phyloP scores from a whole-genome alignment of 345 rosid species.

The Punica granatum region DNA sequence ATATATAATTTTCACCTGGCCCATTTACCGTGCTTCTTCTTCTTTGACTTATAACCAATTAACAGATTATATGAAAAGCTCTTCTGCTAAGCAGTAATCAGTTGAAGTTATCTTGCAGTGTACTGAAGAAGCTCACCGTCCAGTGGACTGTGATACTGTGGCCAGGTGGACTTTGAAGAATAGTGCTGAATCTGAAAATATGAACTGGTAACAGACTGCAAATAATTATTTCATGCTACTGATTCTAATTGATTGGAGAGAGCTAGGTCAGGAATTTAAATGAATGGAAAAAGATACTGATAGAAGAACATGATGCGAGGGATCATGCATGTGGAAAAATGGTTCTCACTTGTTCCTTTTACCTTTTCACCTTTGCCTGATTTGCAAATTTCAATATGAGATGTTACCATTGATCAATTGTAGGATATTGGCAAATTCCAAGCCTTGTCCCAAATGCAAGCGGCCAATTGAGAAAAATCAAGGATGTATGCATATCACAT shows the following conservation, averaged over 20 bases:
- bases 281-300: neutral
- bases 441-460: conserved; percentile 99
- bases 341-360: neutral
- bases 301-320: neutral
- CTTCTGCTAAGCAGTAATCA: neutral
- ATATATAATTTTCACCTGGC: neutral
- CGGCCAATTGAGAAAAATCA: conserved; percentile 98
- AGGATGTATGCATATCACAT: conserved; percentile 99
- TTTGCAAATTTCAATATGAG: neutral
- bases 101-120: conserved; percentile 44
- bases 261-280: neutral
- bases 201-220: conserved; percentile 70
- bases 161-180: conserved; percentile 90
- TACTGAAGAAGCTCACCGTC: conserved; percentile 98
- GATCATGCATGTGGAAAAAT: neutral
- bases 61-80: neutral
- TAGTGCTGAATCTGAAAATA: conserved; percentile 93
- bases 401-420: neutral
- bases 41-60: neutral
- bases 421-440: conserved; percentile 98
- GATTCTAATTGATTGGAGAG: neutral
- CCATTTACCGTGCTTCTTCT: neutral
- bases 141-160: conserved; percentile 91
- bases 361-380: neutral
- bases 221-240: neutral